Base-by-base conservation (phyloP, 2,329 filamentous ascomycete genomes). In the Pseudogymnoascus sp. region DNA sequence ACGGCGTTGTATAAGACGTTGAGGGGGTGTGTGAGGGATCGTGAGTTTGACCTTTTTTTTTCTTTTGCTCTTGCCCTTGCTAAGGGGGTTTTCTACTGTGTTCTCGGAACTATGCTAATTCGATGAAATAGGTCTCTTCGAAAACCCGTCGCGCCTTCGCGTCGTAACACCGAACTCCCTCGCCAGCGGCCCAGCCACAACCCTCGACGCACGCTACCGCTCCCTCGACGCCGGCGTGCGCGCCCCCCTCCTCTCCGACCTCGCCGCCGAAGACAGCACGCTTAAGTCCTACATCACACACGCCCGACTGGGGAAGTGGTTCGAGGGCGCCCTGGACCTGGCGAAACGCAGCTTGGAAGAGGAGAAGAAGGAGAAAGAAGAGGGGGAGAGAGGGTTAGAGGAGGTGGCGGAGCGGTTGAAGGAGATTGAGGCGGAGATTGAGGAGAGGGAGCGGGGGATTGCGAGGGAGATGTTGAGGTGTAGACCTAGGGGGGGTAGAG, bases 1-100 rank as follows among this genome's bases (percentile, higher is more conserved):
- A 96, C 91, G 3, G 80, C 87, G 28, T 79, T 91, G 4, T 93
- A 87, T 72, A 80, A 79, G 68, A 88, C 90, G 57, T 78, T 91
- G 62, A 82, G 80, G 65, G 80, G 84, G 60, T 84, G 90, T 69
- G 80, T 87, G 67, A 81, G 83, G 67, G 81, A 83, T 67, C 82
- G 89, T 91, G 81, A 82, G 80, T 80, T 47, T 59, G 7, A 19
- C 38, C 62, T 68, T 65, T 68, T 50, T 42, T 57, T 66, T 17
- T 65, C 3, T 10, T 62, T 23, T 44, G 62, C 66, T n/a, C 62
- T 28, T 23, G 10, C 47, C 19, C 62, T 15, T 33, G 10, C 31
- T n/a, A n/a, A 11, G 10, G 31, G 31, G 10, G 9, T 3, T 33
- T 33, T 10, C 9, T 33, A 10, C 9, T 9, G 9, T 33, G 9